A percentile compares a stretch with the other conserved stretches of the same genome.
phyloP scores from a whole-genome alignment of 2,329 filamentous ascomycete genomes.

The Exserohilum rostratum region DNA sequence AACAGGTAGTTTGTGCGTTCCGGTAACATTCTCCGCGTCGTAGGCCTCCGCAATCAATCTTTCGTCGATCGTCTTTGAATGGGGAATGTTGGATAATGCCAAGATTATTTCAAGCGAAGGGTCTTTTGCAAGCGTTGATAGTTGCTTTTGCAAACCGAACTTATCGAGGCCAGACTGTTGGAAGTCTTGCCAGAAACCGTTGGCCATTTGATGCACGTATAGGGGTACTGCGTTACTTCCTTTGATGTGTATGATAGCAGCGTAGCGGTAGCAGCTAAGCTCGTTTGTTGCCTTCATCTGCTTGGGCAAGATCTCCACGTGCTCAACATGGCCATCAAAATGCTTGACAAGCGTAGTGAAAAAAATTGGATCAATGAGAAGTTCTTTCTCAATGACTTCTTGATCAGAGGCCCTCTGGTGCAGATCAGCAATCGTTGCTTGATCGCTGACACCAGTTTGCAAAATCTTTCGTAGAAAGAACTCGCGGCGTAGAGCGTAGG shows the following conservation, averaged over 20 bases:
- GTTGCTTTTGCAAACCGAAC: neutral
- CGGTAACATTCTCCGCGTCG: neutral
- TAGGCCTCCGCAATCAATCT: neutral
- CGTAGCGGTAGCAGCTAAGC: slow-evolving; percentile 16
- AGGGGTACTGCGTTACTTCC: neutral
- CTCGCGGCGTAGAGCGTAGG: slow-evolving; percentile 5
- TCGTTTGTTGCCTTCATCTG: slow-evolving; percentile 16
- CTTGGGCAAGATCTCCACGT: slow-evolving; percentile 16
- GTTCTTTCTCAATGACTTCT: neutral
- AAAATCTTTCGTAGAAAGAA: slow-evolving; percentile 1
- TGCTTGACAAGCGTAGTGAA: slow-evolving; percentile 5
- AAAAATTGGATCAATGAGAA: slow-evolving; percentile 14
- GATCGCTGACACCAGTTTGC: neutral
- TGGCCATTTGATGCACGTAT: neutral
- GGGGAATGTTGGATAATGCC: slow-evolving; percentile 1
- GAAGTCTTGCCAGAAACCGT: neutral
- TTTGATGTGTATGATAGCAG: slow-evolving; percentile 3
- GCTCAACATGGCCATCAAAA: neutral
- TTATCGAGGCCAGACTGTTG: neutral
- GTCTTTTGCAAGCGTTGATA: neutral
- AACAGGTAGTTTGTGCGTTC: neutral
- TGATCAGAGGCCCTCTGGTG: slow-evolving; percentile 8
- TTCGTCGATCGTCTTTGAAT: slow-evolving; percentile 1
- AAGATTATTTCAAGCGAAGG: neutral
- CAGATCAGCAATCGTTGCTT: neutral